phyloP scores from a whole-genome alignment of 202 grass and related monocot species.

The Bolboschoenoplectus hybrid region DNA sequence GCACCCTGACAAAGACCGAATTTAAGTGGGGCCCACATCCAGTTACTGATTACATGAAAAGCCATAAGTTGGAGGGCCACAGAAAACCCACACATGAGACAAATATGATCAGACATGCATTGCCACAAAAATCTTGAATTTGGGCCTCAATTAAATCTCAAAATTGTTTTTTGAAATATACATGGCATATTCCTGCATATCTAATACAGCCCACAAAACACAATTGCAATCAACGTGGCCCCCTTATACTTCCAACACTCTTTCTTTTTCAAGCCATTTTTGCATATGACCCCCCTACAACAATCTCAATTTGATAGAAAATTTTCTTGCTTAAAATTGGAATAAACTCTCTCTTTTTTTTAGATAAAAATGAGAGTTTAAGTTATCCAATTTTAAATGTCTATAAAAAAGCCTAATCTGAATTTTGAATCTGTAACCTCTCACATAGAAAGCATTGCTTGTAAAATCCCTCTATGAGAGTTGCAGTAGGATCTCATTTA shows the following conservation, averaged over 20 bases:
- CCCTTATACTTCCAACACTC: conserved; percentile 15
- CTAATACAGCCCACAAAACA: conserved; percentile 32
- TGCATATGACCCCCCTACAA: conserved; percentile 10
- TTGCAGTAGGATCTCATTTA: not conserved
- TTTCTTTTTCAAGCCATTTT: not conserved
- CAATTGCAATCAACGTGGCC: conserved; percentile 21
- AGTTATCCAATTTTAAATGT: no score
- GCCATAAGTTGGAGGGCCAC: not conserved
- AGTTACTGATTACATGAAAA: not conserved
- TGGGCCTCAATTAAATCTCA: conserved; percentile 25
- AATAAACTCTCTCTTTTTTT: not conserved
- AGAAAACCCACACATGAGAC: not conserved
- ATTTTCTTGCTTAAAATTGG: not conserved
- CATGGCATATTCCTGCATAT: conserved; percentile 1
- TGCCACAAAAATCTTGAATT: conserved; percentile 35
- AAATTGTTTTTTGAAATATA: conserved; percentile 25
- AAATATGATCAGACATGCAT: not conserved
- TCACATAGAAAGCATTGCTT: no score
- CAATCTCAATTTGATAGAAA: not conserved
- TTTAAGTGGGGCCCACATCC: not conserved
- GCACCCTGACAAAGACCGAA: not conserved
- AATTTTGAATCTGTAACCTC: no score
- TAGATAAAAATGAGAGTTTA: no score
- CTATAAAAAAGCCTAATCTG: no score
- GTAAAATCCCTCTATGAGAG: no score